phyloP scores from a whole-genome alignment of 352 stramenopile genomes.

The Hyaloperonospora brassicae region DNA sequence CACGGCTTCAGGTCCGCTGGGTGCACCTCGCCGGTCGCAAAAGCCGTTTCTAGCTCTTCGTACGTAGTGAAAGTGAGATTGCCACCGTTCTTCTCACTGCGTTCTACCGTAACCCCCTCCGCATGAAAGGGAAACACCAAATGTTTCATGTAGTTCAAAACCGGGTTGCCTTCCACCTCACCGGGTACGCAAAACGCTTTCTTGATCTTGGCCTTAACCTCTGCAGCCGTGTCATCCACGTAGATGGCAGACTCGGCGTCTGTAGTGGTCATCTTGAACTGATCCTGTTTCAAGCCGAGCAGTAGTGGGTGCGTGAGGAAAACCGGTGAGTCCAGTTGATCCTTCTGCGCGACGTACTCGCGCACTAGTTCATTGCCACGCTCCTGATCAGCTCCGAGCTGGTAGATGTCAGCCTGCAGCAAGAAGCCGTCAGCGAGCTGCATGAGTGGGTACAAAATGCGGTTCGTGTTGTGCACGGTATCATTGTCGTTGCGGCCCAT shows the following conservation, averaged over 20 bases:
- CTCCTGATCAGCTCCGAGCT: constrained; percentile 96
- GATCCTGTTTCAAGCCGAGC: constrained; percentile 95
- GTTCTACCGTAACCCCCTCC: constrained; percentile 64
- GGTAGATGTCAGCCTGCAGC: constrained; percentile 97
- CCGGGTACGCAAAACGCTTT: constrained; percentile 95
- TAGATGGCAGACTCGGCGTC: constrained; percentile 97
- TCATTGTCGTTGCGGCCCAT: constrained; percentile 92
- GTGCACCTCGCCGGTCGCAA: constrained; percentile 88
- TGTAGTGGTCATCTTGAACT: constrained; percentile 99
- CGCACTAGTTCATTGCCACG: constrained; percentile 92
- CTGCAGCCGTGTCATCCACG: constrained; percentile 93
- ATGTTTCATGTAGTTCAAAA: constrained; percentile 95
- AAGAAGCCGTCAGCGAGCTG: constrained; percentile 99
- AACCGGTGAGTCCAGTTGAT: constrained; percentile 62
- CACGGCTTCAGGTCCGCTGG: constrained; percentile 95
- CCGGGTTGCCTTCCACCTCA: constrained; percentile 88
- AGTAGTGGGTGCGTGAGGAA: constrained; percentile 98
- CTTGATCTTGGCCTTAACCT: constrained; percentile 97
- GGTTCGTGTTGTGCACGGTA: constrained; percentile 86
- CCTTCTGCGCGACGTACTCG: constrained; percentile 94
- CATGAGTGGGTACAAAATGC: constrained; percentile 95
- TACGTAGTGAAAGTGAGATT: constrained; percentile 87
- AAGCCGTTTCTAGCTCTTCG: constrained; percentile 88
- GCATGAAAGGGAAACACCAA: constrained; percentile 88
- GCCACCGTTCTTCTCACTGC: constrained; percentile 79